Conservation (phyloP, 2,329 filamentous ascomycete species). For the Zymoseptoria passerinii region DNA sequence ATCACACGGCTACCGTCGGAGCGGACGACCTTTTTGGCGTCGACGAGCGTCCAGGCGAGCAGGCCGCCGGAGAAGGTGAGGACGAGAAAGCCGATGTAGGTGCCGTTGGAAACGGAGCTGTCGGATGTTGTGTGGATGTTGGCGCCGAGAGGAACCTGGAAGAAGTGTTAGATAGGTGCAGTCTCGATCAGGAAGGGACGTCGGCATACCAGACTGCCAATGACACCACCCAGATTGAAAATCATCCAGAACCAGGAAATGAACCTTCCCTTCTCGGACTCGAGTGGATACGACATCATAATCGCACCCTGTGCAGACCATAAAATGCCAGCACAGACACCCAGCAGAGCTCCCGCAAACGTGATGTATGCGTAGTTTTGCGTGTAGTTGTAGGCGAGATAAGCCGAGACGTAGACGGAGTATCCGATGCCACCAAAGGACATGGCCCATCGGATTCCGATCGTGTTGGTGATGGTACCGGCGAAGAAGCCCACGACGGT, state of each 20-base stretch:
- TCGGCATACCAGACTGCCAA: slow-evolving; percentile 58
- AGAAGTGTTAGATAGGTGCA: not conserved
- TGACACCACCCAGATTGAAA: slow-evolving; percentile 85
- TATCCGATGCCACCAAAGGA: slow-evolving; percentile 69
- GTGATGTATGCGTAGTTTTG: slow-evolving; percentile 61
- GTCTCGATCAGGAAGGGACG: slow-evolving; percentile 1
- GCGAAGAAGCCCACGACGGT: slow-evolving; percentile 57
- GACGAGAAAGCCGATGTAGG: slow-evolving; percentile 83
- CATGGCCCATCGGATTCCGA: slow-evolving; percentile 61
- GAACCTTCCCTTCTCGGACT: slow-evolving; percentile 75
- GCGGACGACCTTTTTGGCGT: slow-evolving; percentile 65
- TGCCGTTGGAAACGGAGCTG: slow-evolving; percentile 59
- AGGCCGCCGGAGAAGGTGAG: slow-evolving; percentile 66
- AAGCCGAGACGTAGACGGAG: slow-evolving; percentile 62
- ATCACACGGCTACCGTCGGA: slow-evolving; percentile 71
- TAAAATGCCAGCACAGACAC: slow-evolving; percentile 68
- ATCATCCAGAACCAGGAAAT: slow-evolving; percentile 93
- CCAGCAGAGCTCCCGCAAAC: slow-evolving; percentile 68
- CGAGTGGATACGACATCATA: slow-evolving; percentile 82
- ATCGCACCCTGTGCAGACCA: slow-evolving; percentile 80
- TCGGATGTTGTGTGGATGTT: slow-evolving; percentile 53
- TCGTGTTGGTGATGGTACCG: slow-evolving; percentile 65
- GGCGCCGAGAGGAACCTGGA: slow-evolving; percentile 61
- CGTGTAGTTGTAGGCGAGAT: slow-evolving; percentile 63
- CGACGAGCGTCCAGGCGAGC: slow-evolving; percentile 60